Conservation (phyloP, 2,329 filamentous ascomycete genomes). For the Penicillium corylophilum region DNA sequence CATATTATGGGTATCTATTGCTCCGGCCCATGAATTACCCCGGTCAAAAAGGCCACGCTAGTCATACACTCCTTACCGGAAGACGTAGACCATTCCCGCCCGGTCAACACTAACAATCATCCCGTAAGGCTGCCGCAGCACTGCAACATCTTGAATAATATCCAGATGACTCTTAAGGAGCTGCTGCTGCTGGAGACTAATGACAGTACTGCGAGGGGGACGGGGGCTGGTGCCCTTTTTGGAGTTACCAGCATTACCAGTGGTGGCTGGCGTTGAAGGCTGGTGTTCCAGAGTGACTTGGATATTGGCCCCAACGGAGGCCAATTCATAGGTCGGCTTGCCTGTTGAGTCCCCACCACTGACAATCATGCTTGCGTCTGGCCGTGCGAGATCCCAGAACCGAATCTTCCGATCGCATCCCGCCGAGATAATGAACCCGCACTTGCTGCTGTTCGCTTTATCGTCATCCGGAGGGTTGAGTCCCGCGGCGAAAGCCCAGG, state of each 20-base stretch:
- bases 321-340: conserved; percentile 66
- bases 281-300: conserved; percentile 66
- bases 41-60: background rate
- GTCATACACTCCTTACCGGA: conserved; percentile 45
- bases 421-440: conserved; percentile 81
- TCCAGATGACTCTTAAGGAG: conserved; percentile 85
- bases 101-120: conserved; percentile 92
- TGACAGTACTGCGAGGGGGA: conserved; percentile 75
- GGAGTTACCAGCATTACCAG: conserved; percentile 25
- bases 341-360: conserved; percentile 57
- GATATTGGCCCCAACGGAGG: conserved; percentile 62
- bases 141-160: conserved; percentile 79
- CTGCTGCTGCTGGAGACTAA: conserved; percentile 83
- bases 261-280: conserved; percentile 36
- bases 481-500: conserved; percentile 72
- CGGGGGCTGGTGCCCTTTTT: conserved; percentile 41
- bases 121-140: conserved; percentile 84
- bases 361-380: conserved; percentile 76
- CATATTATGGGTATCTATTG: background rate
- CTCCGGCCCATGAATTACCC: background rate
- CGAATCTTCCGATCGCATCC: conserved; percentile 87
- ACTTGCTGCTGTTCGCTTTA: conserved; percentile 55
- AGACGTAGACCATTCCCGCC: conserved; percentile 85
- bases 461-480: conserved; percentile 69
- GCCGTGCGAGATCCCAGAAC: conserved; percentile 84